A percentile compares a stretch with the other conserved stretches of the same genome.
Conservation (phyloP, 2,329 filamentous ascomycete genomes). For the Tricladium varicosporioides region DNA sequence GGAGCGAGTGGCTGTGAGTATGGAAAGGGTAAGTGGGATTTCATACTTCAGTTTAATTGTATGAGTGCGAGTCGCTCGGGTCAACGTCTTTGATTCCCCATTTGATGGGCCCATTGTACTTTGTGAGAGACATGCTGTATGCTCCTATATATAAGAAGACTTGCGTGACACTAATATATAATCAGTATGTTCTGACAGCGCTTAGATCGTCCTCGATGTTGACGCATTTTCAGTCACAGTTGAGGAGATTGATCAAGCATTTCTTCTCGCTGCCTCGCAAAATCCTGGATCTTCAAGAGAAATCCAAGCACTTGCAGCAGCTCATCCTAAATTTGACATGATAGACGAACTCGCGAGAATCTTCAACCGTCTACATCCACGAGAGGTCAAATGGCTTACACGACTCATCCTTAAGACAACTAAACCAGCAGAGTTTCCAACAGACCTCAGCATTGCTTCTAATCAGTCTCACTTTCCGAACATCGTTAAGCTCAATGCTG, state of each 20-base stretch:
- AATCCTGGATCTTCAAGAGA: constrained; percentile 69
- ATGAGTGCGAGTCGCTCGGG: constrained; percentile 21
- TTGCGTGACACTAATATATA: constrained; percentile 9
- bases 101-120: background rate
- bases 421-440: constrained; percentile 63
- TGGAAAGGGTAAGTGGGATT: constrained; percentile 19
- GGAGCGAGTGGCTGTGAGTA: constrained; percentile 20
- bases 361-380: constrained; percentile 58
- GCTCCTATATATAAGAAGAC: too few species aligned
- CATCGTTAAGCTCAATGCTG: constrained; percentile 67
- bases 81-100: background rate
- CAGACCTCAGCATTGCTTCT: constrained; percentile 31
- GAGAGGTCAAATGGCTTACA: constrained; percentile 84
- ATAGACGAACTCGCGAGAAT: constrained; percentile 50
- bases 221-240: constrained; percentile 52
- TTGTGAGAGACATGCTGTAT: background rate
- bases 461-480: constrained; percentile 71
- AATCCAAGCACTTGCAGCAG: constrained; percentile 42
- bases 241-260: constrained; percentile 67
- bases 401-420: constrained; percentile 77
- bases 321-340: constrained; percentile 2
- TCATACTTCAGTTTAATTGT: background rate
- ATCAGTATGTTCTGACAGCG: constrained; percentile 1
- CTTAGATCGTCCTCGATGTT: constrained; percentile 5
- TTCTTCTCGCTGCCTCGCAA: constrained; percentile 65